Conservation (phyloP, 345 rosid genomes). For the Viola odorata region DNA sequence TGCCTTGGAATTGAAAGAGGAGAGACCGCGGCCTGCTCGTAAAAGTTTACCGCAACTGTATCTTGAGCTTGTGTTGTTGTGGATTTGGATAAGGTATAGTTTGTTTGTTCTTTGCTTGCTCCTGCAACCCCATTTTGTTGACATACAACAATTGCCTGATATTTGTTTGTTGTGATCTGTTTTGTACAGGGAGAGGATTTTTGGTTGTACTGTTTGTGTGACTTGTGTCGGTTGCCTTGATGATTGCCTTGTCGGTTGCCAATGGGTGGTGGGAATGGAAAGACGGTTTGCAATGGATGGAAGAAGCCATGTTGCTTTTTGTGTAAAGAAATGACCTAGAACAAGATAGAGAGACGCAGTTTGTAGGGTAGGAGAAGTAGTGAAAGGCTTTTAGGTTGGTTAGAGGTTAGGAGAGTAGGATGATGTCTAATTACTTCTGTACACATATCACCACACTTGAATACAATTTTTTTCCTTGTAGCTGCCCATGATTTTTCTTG, state of each 20-base stretch:
- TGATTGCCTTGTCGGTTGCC: background rate
- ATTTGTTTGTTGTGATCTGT: background rate
- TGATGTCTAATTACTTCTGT: constrained; percentile 34
- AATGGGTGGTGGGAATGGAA: background rate
- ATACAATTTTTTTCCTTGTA: constrained; percentile 29
- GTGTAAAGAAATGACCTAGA: constrained; percentile 5
- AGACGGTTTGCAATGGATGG: constrained; percentile 4
- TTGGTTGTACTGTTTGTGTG: constrained; percentile 15
- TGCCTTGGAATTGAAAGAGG: background rate
- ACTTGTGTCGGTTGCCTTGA: no score
- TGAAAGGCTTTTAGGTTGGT: background rate
- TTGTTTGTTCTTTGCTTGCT: background rate
- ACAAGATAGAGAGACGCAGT: background rate
- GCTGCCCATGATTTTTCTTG: background rate
- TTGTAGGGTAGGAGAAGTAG: constrained; percentile 21
- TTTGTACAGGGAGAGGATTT: constrained; percentile 22
- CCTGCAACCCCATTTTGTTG: background rate
- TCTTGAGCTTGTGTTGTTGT: background rate
- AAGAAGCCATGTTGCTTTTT: background rate
- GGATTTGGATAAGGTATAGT: constrained; percentile 14
- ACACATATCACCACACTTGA: constrained; percentile 28
- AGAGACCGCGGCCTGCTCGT: background rate
- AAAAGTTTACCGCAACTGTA: background rate
- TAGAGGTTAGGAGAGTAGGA: constrained; percentile 6
- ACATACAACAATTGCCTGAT: background rate